A percentile compares a stretch with the other conserved stretches of the same genome.
Conservation (phyloP, 2,329 filamentous ascomycete species). For the Diplocarpon mali region DNA sequence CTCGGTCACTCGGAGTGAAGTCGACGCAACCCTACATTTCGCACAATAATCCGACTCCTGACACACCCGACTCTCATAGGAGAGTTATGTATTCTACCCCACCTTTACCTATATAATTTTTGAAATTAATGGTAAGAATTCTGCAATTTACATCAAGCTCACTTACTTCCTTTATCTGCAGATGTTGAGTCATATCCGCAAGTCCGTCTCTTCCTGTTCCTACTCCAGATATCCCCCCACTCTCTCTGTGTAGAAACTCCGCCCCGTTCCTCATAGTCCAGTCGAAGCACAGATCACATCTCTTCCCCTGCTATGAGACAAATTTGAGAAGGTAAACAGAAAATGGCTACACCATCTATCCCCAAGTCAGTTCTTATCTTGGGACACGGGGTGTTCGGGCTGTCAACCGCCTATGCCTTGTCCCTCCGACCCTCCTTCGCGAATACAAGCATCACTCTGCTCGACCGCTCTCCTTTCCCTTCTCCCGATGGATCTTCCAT, state of each 20-base stretch:
- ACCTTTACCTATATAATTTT: background rate
- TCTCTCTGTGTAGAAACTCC: background rate
- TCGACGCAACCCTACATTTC: no score
- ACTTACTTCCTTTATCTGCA: background rate
- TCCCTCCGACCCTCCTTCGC: conserved; percentile 45
- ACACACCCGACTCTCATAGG: no score
- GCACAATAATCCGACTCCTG: no score
- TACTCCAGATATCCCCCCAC: background rate
- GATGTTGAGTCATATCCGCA: background rate
- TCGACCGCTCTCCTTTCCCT: conserved; percentile 49
- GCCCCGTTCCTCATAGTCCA: background rate
- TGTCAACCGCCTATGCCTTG: conserved; percentile 61
- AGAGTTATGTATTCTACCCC: background rate
- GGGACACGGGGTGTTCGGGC: conserved; percentile 46
- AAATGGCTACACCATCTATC: conserved; percentile 5
- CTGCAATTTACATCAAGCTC: background rate
- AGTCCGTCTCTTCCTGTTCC: background rate
- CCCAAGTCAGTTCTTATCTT: conserved; percentile 52
- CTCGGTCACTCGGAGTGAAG: no score
- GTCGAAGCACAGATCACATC: background rate
- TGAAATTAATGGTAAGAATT: background rate
- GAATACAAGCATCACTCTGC: conserved; percentile 42
- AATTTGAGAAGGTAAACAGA: background rate
- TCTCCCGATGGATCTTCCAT: conserved; percentile 48
- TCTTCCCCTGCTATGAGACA: background rate